Evolutionary conservation across 371 early-diverging fungal species (phyloP), one percentile per base, ranked within the genome.

Genomic region (Nematocida ausubeli): DNA sequence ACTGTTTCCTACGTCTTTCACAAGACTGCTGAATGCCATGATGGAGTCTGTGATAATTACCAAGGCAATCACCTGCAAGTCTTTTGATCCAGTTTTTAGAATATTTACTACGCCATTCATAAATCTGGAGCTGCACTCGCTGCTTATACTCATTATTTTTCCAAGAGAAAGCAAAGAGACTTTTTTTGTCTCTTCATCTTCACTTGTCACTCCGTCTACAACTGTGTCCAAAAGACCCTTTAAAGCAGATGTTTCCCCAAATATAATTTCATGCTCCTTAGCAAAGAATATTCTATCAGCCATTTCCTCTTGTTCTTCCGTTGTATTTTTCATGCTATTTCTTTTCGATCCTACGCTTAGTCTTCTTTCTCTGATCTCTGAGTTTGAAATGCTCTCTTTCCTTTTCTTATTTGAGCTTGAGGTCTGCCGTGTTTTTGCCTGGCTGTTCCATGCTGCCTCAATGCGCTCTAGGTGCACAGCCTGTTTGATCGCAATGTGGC

Each of bases 251-350:
- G 58, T 52, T 44, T 79, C 60, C 34, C 81, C 71, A 82, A 81
- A 84, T 22, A 85, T 44, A 60, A 85, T 80, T 69, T 85, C 85
- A 35, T 82, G 72, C 68, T 85, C 85, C 65, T 82, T 82, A 35
- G 82, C n/a, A 52, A 81, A 82, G 66, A 83, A 83, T 26, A 85
- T 81, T 55, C 80, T 79, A 69, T 84, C 85, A 24, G 80, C 62
- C 64, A 85, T 84, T 71, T 85, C 85, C 64, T 85, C 85, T 42
- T 75, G 67, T 39, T 82, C 81, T 52, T 83, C 78, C 22, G 54
- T 42, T 28, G 81, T 73, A 26, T 65, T 67, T 32, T 73, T 80
- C 14, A 79, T 52, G 64, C 75, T 75, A 37, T 75, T 72, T 68
- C 82, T 81, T 30, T 64, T 69, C 40, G 81, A 81, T 49, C 81